A percentile compares a stretch with the other conserved stretches of the same genome.
phyloP scores from a whole-genome alignment of 2,329 filamentous ascomycete species.

The Colletotrichum chrysophilum region DNA sequence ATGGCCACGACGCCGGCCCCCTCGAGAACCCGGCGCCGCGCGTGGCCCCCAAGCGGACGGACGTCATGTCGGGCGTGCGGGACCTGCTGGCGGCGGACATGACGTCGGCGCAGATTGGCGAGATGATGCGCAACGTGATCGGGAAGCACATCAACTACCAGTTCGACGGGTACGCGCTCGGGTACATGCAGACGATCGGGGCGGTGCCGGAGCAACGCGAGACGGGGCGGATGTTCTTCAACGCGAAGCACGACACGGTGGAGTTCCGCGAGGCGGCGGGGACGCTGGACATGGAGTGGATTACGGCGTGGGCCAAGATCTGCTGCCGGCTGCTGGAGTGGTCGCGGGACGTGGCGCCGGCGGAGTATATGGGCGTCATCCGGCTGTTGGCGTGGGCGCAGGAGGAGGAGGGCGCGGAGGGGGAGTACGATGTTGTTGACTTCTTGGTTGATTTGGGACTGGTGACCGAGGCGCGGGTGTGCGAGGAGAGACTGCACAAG shows the following conservation, averaged over 20 bases:
- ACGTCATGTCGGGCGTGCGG: conserved; percentile 22
- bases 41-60: not conserved
- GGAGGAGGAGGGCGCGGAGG: conserved; percentile 22
- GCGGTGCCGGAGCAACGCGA: not conserved
- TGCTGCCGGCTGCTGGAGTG: conserved; percentile 35
- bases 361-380: conserved; percentile 32
- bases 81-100: conserved; percentile 16
- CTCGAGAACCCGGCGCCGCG: not conserved
- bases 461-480: conserved; percentile 31
- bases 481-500: conserved; percentile 27
- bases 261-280: conserved; percentile 43
- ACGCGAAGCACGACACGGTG: conserved; percentile 26
- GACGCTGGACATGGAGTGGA: conserved; percentile 37
- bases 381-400: conserved; percentile 25
- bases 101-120: conserved; percentile 3
- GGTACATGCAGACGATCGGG: not conserved
- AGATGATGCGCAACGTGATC: not conserved
- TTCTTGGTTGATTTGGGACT: conserved; percentile 39
- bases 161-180: conserved; percentile 4
- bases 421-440: conserved; percentile 39
- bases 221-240: not conserved
- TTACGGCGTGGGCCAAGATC: conserved; percentile 37
- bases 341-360: conserved; percentile 30
- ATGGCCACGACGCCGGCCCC: not conserved
- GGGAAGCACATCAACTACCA: conserved; percentile 18